These are phyloP conservation scores for Ciborinia camelliae DNA, from an alignment of 2,329 filamentous ascomycete genomes.

Conservation along the genomic window DNA sequence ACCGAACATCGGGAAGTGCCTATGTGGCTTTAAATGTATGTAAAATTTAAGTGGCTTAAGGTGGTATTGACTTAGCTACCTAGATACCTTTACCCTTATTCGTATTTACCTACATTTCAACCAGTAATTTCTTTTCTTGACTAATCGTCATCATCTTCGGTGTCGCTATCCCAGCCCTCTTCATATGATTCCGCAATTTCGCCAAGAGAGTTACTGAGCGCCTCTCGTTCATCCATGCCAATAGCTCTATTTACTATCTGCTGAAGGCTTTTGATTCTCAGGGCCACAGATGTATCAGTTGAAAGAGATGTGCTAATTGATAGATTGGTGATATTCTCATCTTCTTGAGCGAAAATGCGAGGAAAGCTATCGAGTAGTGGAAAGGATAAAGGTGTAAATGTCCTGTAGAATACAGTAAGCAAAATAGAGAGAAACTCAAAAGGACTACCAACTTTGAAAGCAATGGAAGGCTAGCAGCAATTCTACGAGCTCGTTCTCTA, in stretches of 20 bases:
- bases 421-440: conserved; percentile 10
- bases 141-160: conserved; percentile 61
- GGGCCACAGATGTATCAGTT: conserved; percentile 70
- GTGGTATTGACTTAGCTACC: conserved; percentile 1
- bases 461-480: conserved; percentile 36
- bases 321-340: conserved; percentile 41
- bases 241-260: conserved; percentile 61
- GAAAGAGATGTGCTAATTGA: conserved; percentile 60
- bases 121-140: not conserved
- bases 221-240: conserved; percentile 75
- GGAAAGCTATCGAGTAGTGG: conserved; percentile 85
- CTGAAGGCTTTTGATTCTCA: conserved; percentile 64
- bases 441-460: conserved; percentile 35
- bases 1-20: not conserved
- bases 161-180: conserved; percentile 80
- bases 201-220: conserved; percentile 74
- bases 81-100: conserved; percentile 4
- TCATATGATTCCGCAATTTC: conserved; percentile 85
- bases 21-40: not conserved
- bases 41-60: conserved; percentile 3
- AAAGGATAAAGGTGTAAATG: conserved; percentile 53
- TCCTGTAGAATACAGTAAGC: conserved; percentile 37
- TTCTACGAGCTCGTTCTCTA: conserved; percentile 35
- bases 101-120: not conserved
- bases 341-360: conserved; percentile 57